Evolutionary conservation across 352 stramenopile genomes (phyloP).

Genomic region (Globisporangium parvum): DNA sequence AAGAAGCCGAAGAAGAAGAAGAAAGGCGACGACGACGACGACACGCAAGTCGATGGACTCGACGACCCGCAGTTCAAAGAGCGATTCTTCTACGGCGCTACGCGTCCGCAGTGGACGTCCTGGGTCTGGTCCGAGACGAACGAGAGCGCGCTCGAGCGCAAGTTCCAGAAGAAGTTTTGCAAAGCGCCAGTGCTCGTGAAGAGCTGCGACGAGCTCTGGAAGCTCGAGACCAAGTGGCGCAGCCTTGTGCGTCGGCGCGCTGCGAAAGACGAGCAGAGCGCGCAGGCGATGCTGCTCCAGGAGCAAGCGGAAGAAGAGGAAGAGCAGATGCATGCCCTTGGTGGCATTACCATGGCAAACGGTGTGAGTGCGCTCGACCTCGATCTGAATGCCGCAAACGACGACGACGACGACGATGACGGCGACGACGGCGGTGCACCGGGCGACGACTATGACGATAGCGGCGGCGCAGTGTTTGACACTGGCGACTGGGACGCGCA

Average conservation of each 20-base stretch:
- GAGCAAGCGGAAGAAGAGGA: slow-evolving; percentile 67
- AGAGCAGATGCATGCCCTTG: slow-evolving; percentile 44
- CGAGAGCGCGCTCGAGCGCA: slow-evolving; percentile 44
- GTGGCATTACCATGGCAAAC: slow-evolving; percentile 22
- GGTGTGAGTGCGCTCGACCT: slow-evolving; percentile 20
- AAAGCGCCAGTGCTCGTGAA: slow-evolving; percentile 41
- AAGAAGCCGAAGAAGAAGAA: slow-evolving; percentile 42
- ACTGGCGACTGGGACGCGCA: slow-evolving; percentile 19
- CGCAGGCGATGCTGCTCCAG: slow-evolving; percentile 57
- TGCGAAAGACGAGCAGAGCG: slow-evolving; percentile 49
- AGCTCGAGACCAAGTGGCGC: slow-evolving; percentile 64
- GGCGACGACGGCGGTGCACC: slow-evolving; percentile 13
- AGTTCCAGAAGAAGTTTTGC: slow-evolving; percentile 62
- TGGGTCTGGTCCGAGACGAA: slow-evolving; percentile 66
- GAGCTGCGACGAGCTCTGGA: slow-evolving; percentile 51
- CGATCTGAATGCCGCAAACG: slow-evolving; percentile 25
- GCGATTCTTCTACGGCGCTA: slow-evolving; percentile 46
- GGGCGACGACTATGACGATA: slow-evolving; percentile 19
- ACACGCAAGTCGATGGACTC: slow-evolving; percentile 41
- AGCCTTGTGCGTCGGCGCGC: slow-evolving; percentile 38
- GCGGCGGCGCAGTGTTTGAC: slow-evolving; percentile 7
- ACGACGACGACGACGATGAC: slow-evolving; percentile 15
- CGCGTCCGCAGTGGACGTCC: slow-evolving; percentile 54
- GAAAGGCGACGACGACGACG: slow-evolving; percentile 19
- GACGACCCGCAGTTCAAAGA: slow-evolving; percentile 62